Base-by-base conservation (phyloP, 2,329 filamentous ascomycete species). In the Westerdykella sp. region DNA sequence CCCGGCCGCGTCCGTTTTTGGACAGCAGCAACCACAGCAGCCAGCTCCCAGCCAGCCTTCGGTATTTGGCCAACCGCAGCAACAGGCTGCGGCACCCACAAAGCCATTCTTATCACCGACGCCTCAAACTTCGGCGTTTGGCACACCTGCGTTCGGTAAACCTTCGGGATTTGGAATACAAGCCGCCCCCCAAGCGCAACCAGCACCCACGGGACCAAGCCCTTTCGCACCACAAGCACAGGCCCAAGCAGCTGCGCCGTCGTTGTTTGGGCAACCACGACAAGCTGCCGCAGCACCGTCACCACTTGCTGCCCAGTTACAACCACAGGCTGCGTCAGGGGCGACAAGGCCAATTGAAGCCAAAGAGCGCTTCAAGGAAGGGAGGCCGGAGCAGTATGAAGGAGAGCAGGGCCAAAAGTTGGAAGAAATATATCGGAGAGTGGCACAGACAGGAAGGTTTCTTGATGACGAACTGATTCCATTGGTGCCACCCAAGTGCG, bases 231-330 rank as follows among this genome's bases (percentile, higher is more conserved):
- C 6, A 38, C 16, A 18, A 10, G 9, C 30, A 38, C 30, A 42
- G 21, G 12, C n/a, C 15, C 42, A 34, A 22, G 38, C 35, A 46
- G 18, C 49, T 47, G 39, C 22, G 40, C 28, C 79, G 77, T 70
- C 73, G 77, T 40, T 80, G 78, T 51, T 82, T 91, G 39, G 86
- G 84, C 76, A 89, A 86, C 60, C 84, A 85, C 0, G 71, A 82
- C 37, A 87, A 86, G 0, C 75, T 83, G 18, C 75, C 83, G 18
- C 45, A 32, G 18, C 34, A 11, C 23, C 39, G 30, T 22, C 45
- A n/a, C 21, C 44, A 23, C 43, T 45, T 22, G 21, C 50, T 40
- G 35, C 48, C 38, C 47, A 37, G 46, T 36, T 15, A 12, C 14
- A 38, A 21, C 36, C n/a, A 21, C 32, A 15, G 32, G 9, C 32